Evolutionary conservation across 2,329 filamentous ascomycete species (phyloP).

Genomic region (Cladosporium sp.): DNA sequence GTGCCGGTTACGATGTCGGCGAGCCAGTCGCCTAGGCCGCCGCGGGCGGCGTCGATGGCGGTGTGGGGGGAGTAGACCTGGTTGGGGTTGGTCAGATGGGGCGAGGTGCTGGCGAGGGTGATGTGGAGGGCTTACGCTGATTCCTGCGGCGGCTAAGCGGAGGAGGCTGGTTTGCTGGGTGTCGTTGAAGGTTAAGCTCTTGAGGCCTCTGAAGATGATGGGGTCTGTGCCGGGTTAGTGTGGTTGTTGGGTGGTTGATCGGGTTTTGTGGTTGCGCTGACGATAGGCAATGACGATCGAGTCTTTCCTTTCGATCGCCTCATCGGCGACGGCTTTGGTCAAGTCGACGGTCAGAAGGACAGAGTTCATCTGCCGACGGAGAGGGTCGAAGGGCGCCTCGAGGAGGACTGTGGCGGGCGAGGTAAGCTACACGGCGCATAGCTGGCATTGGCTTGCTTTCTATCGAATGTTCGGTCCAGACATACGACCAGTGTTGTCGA

Average conservation of each 20-base stretch:
- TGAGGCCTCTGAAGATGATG: conserved; percentile 91
- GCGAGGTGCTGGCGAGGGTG: conserved; percentile 89
- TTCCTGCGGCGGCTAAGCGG: conserved; percentile 72
- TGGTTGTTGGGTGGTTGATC: no score
- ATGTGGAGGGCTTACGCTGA: conserved; percentile 70
- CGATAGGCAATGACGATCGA: conserved; percentile 86
- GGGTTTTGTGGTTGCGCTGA: conserved; percentile 36
- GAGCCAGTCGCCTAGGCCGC: conserved; percentile 90
- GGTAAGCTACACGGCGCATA: conserved; percentile 3
- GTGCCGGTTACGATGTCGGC: conserved; percentile 71
- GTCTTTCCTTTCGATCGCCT: conserved; percentile 71
- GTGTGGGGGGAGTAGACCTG: conserved; percentile 87
- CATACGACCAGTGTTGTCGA: conserved; percentile 86
- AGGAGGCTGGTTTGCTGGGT: conserved; percentile 82
- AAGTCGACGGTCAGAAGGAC: conserved; percentile 84
- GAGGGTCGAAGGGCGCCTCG: conserved; percentile 58
- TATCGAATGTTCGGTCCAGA: neutral
- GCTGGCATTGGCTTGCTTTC: neutral
- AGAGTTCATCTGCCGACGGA: conserved; percentile 55
- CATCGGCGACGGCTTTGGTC: conserved; percentile 79
- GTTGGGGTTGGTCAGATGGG: conserved; percentile 37
- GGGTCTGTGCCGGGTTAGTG: conserved; percentile 56
- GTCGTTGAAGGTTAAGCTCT: conserved; percentile 76
- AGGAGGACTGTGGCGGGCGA: conserved; percentile 51
- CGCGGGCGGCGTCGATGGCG: conserved; percentile 77